Evolutionary conservation across 2,329 filamentous ascomycete genomes (phyloP).

Genomic region (Fonsecaea pugnacius): DNA sequence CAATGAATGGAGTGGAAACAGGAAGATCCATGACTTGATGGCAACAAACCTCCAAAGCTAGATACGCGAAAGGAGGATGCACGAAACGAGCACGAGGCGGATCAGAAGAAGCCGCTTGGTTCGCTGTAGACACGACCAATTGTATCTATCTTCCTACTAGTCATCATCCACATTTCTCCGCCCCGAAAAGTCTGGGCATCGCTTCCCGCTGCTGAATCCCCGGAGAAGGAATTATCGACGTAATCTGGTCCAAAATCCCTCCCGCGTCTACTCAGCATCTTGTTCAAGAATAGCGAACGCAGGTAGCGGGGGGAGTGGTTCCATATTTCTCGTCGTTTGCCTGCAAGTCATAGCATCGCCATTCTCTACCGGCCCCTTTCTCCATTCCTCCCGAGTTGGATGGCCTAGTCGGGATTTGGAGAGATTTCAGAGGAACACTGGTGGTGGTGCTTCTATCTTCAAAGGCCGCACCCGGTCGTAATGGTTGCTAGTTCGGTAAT

Average conservation of each 20-base stretch:
- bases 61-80: constrained; percentile 17
- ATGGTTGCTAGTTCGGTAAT: neutral
- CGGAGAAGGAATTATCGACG: neutral
- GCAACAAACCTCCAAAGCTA: neutral
- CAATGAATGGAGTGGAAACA: constrained; percentile 1
- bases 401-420: too few relatives aligned
- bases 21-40: constrained; percentile 4
- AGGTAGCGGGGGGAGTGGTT: neutral
- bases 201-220: constrained; percentile 1
- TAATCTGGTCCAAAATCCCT: constrained; percentile 5
- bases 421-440: too few relatives aligned
- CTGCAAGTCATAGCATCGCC: neutral
- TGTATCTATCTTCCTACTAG: neutral
- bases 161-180: neutral
- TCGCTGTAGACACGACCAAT: neutral
- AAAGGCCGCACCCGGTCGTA: neutral
- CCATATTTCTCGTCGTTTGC: neutral
- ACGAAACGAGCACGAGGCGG: constrained; percentile 27
- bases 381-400: neutral
- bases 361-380: neutral
- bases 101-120: constrained; percentile 28
- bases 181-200: constrained; percentile 11
- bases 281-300: constrained; percentile 8
- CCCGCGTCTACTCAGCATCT: constrained; percentile 13
- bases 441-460: too few relatives aligned